Conservation (phyloP, 805 yeast species). For the Lachancea nothofagi region DNA sequence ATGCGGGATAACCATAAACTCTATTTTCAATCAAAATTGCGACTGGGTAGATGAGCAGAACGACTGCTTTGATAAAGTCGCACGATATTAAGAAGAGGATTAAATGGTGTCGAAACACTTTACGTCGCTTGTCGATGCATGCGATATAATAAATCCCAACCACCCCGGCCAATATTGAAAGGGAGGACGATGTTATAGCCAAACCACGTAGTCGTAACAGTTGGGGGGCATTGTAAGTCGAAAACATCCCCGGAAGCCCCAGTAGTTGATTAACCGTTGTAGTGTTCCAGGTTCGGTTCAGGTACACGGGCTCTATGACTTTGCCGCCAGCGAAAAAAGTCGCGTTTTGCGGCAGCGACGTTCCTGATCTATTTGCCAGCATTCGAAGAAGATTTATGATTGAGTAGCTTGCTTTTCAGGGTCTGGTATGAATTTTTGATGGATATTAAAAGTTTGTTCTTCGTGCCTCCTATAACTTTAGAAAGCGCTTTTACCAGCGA, state of each 20-base stretch:
- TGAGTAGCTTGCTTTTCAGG: too few species aligned
- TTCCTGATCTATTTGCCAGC: neutral
- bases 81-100: constrained; percentile 61
- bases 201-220: constrained; percentile 32
- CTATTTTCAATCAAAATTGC: constrained; percentile 41
- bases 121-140: constrained; percentile 57
- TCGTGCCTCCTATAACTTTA: too few species aligned
- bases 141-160: constrained; percentile 53
- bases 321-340: constrained; percentile 5
- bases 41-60: constrained; percentile 64
- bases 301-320: constrained; percentile 5
- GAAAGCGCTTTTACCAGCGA: too few species aligned
- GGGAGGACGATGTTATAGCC: constrained; percentile 45
- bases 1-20: constrained; percentile 43
- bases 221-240: constrained; percentile 21
- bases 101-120: constrained; percentile 65
- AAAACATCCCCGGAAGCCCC: constrained; percentile 33
- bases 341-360: constrained; percentile 2
- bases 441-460: too few species aligned
- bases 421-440: too few species aligned
- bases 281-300: constrained; percentile 19
- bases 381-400: too few species aligned
- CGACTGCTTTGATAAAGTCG: constrained; percentile 69
- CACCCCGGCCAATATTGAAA: constrained; percentile 50
- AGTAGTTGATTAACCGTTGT: constrained; percentile 30